These are phyloP conservation scores for Pythium guiyangense DNA, from an alignment of 352 stramenopile genomes.

Conservation along the genomic window DNA sequence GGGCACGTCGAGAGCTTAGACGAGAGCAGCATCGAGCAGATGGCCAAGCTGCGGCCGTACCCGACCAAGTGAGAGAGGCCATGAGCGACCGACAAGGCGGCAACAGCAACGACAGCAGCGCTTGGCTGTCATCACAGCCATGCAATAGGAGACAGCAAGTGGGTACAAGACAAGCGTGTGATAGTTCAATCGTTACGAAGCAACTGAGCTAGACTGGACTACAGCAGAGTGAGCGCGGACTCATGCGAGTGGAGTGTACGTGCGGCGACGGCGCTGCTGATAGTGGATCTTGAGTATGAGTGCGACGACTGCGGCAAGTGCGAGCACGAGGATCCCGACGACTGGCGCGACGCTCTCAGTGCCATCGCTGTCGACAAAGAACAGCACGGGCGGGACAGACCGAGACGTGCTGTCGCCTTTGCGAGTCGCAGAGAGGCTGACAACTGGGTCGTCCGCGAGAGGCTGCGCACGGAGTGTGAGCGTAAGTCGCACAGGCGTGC, in stretches of 20 bases:
- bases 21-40: constrained; percentile 47
- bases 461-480: no score
- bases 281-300: neutral
- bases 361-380: constrained; percentile 7
- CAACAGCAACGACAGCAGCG: no score
- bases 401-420: no score
- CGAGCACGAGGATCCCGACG: constrained; percentile 2
- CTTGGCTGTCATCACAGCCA: constrained; percentile 6
- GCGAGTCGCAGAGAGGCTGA: no score
- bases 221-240: neutral
- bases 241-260: neutral
- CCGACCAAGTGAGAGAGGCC: constrained; percentile 22
- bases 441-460: no score
- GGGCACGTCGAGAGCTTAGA: constrained; percentile 46
- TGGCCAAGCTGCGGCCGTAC: constrained; percentile 46
- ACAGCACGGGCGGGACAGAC: constrained; percentile 3
- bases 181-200: neutral
- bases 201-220: neutral
- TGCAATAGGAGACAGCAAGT: constrained; percentile 11
- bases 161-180: no score
- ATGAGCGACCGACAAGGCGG: no score
- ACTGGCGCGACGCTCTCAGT: constrained; percentile 44
- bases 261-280: neutral
- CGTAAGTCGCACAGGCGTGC: no score
- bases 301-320: neutral